These are phyloP conservation scores for Onygena corvina DNA, from an alignment of 2,329 filamentous ascomycete species.

Conservation along the genomic window DNA sequence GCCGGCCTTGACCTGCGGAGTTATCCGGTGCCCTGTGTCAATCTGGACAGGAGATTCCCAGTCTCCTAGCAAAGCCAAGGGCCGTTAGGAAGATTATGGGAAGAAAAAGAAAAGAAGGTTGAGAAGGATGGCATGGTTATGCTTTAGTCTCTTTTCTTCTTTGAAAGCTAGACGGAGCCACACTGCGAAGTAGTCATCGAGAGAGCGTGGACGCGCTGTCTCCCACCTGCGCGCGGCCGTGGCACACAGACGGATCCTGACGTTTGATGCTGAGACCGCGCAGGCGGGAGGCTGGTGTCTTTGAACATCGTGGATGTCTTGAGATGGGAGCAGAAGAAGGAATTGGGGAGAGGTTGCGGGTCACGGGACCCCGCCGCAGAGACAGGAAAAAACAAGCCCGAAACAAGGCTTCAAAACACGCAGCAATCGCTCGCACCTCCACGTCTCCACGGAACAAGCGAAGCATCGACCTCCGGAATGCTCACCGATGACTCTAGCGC, in stretches of 20 bases:
- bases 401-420: not conserved
- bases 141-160: not conserved
- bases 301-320: not conserved
- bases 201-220: not conserved
- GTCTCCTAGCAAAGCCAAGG: not conserved
- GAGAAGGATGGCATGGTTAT: slow-evolving; percentile 2
- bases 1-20: slow-evolving; percentile 1
- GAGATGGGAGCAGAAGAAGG: not conserved
- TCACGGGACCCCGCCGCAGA: not conserved
- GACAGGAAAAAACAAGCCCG: not conserved
- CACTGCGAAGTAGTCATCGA: not conserved
- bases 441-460: not conserved
- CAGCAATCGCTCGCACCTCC: too few relatives aligned
- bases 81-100: not conserved
- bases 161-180: slow-evolving; percentile 5
- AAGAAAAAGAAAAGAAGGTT: not conserved
- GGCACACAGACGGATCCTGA: too few relatives aligned
- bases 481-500: not conserved
- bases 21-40: slow-evolving; percentile 1
- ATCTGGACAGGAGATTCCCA: not conserved
- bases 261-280: too few relatives aligned
- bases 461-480: not conserved
- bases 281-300: too few relatives aligned
- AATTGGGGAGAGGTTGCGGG: not conserved
- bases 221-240: too few relatives aligned